These are phyloP conservation scores for Casuarina equisetifolia DNA, from an alignment of 306 rosid species.

Conservation along the genomic window DNA sequence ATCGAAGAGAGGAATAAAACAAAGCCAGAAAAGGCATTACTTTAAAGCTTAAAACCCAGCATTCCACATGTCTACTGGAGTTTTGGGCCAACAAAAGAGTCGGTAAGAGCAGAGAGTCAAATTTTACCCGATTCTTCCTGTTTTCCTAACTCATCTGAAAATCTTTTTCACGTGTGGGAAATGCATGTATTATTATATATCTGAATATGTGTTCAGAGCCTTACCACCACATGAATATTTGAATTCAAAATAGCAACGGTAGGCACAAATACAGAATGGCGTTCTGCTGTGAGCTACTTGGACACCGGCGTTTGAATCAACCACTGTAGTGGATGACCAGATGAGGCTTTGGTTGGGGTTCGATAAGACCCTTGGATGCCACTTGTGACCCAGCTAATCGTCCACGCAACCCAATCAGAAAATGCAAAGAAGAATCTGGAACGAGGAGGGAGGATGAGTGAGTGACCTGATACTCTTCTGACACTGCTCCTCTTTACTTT, in stretches of 20 bases:
- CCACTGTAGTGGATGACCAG: too few relatives aligned
- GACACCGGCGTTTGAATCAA: too few relatives aligned
- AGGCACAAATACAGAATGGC: too few relatives aligned
- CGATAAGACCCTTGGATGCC: slow-evolving; percentile 15
- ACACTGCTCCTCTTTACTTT: slow-evolving; percentile 11
- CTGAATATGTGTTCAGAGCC: too few relatives aligned
- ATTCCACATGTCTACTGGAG: background rate
- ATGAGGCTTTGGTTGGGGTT: background rate
- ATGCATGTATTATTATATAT: too few relatives aligned
- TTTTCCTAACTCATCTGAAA: too few relatives aligned
- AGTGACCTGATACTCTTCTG: background rate
- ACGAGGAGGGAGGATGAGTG: background rate
- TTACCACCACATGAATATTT: background rate
- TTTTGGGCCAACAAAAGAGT: background rate
- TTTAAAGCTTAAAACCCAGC: background rate
- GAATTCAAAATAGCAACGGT: too few relatives aligned
- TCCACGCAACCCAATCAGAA: slow-evolving; percentile 5
- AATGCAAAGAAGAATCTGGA: background rate
- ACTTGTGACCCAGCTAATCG: slow-evolving; percentile 2
- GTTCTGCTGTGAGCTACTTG: too few relatives aligned
- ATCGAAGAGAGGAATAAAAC: too few relatives aligned
- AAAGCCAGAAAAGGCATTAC: too few relatives aligned
- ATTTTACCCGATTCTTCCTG: too few relatives aligned
- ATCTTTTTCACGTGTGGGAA: too few relatives aligned
- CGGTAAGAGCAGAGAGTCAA: background rate